Base-by-base conservation (phyloP, 75 land plant genomes). In the Ceratopteris richardii region DNA sequence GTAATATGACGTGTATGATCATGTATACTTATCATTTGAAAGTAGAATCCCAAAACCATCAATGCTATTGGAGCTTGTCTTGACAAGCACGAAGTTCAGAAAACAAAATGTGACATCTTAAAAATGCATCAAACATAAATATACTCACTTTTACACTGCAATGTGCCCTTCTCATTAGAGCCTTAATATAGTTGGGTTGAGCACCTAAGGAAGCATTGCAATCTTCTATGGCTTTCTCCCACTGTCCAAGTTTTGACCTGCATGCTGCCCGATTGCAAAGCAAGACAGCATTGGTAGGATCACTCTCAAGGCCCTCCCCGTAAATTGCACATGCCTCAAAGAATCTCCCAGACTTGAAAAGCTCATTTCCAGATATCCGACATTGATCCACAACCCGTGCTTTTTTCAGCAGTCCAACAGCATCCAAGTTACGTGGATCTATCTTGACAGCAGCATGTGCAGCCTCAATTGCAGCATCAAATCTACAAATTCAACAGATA, bases 181-280 rank as follows among this genome's bases (percentile, higher is more conserved):
- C 98, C 66, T 93, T 93, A 0, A 64, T 69, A 51, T 93, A 93
- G 54, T 79, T 82, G 12, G 90, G 94, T 40, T 79, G 86, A 29
- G 79, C 72, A 10, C 58, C 56, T 23, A 93, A 68, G n/a, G 95
- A 96, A 21, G 78, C 66, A 48, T 82, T 81, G 62, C 96, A 93
- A 48, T 93, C 98, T 56, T 80, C 90, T 24, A 88, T 62, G 26
- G 90, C 76, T 24, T 55, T 62, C 55, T 93, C 98, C 84, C 79
- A 93, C 20, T 76, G 72, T 4, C 82, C 85, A 65, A 85, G 77
- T 69, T 82, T 88, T 26, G 66, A 78, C 63, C 84, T 74, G 67
- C 96, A 90, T 44, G 86, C 87, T 20, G 98, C 98, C 62, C 95
- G 72, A 58, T 93, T 93, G 70, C 90, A 88, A 50, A 76, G 69